Base-by-base conservation (phyloP, 106 monocot species). In the Dendrobium nobile region DNA sequence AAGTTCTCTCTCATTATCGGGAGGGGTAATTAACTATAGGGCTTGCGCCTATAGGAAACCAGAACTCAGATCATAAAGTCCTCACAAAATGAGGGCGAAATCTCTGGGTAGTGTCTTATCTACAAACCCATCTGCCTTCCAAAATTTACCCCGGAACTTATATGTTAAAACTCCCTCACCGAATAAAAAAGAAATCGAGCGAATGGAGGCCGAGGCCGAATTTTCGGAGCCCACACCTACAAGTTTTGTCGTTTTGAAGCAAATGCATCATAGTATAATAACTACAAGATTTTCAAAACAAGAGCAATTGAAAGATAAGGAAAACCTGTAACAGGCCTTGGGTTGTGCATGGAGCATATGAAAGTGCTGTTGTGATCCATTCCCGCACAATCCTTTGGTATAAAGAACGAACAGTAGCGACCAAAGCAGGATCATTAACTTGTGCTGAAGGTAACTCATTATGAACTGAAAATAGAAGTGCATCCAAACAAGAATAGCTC, bases 241-340 rank as follows among this genome's bases (percentile, higher is more conserved):
- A n/a, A n/a, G 17, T 70, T 70, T 28, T 70, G 70, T 37, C 13
- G 70, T 33, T 70, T 61, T 70, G 28, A 37, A 70, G 70, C 31
- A 70, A 33, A 33, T 33, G 70, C 37, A 70, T 16, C 37, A 40
- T 37, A 65, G 13, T 33, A 33, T 4, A 70, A 33, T 37, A 16
- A 70, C 24, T 70, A 70, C 33, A 15, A 22, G 61, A 70, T 15
- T 70, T 70, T 70, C 26, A 70, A 74, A 41, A 15, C 74, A 74
- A 74, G 20, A 74, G 43, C 41, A 41, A 73, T 17, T 7, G 37
- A 44, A 43, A 70, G 70, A 70, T 3, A 16, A 70, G n/a, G 0
- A 5, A 85, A 89, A 98, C 97, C 98, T 98, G 98, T 72, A 99
- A 64, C 80, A 99, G 88, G 51, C 98, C 98, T 80, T 99, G 98